Evolutionary conservation across 1,284 basidiomycete species (phyloP).

Genomic region (Crepidotus sp.): DNA sequence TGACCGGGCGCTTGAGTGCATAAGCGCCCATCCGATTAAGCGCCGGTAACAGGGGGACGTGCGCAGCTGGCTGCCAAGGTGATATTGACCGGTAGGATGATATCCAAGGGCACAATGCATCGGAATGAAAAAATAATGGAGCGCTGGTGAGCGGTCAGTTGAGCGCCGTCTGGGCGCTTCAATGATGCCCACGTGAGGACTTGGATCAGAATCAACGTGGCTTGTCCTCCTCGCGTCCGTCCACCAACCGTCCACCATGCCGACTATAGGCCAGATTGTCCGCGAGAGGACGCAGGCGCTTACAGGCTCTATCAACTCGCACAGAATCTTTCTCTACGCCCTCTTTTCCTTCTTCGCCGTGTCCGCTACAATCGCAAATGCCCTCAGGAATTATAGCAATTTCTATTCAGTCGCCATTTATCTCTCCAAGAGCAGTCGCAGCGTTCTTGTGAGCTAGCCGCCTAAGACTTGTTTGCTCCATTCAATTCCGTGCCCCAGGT

Average conservation of each 20-base stretch:
- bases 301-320: slow-evolving; percentile 43
- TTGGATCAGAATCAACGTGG: too few species aligned
- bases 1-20: slow-evolving; percentile 2
- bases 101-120: too few species aligned
- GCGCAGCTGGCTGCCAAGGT: neutral
- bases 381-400: slow-evolving; percentile 79
- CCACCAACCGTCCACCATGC: slow-evolving; percentile 18
- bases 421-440: slow-evolving; percentile 86
- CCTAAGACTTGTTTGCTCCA: neutral
- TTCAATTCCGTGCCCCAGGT: slow-evolving; percentile 47
- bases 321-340: slow-evolving; percentile 63
- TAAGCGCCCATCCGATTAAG: slow-evolving; percentile 2
- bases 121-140: too few species aligned
- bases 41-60: neutral
- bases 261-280: slow-evolving; percentile 33
- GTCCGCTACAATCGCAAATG: slow-evolving; percentile 64
- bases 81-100: too few species aligned
- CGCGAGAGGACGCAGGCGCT: slow-evolving; percentile 30
- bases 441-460: slow-evolving; percentile 62
- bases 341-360: slow-evolving; percentile 65
- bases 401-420: slow-evolving; percentile 92
- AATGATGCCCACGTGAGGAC: too few species aligned
- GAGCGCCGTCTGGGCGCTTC: too few species aligned
- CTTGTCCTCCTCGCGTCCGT: too few species aligned
- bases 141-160: too few species aligned